phyloP scores from a whole-genome alignment of 2,329 filamentous ascomycete genomes.

The Pyricularia sp. region DNA sequence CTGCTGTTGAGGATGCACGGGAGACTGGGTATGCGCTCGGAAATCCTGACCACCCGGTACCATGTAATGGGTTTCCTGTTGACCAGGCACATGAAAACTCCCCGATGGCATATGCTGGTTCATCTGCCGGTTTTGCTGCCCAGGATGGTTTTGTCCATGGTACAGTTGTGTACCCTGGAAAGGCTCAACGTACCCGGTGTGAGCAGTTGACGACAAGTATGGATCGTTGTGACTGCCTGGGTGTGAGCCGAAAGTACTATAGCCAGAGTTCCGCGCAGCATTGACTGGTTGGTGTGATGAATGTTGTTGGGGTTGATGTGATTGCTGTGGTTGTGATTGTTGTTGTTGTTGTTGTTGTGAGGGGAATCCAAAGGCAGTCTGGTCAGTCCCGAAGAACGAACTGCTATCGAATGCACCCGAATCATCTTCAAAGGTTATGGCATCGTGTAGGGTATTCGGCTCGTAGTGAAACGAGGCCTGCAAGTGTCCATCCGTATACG shows the following conservation, averaged over 20 bases:
- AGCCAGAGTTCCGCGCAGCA: neutral
- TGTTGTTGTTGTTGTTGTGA: neutral
- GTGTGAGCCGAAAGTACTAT: neutral
- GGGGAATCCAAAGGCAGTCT: neutral
- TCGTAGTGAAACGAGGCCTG: neutral
- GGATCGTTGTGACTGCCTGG: neutral
- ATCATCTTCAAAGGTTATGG: neutral
- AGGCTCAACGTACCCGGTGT: neutral
- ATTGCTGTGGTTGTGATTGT: neutral
- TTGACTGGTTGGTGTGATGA: neutral
- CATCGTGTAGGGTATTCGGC: neutral
- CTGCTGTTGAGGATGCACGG: neutral
- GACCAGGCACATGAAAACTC: neutral
- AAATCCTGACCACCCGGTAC: neutral
- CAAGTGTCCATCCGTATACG: neutral
- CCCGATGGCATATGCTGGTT: neutral
- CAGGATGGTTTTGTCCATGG: neutral
- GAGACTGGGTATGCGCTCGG: neutral
- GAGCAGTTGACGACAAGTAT: neutral
- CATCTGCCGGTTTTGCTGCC: neutral
- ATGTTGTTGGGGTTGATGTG: neutral
- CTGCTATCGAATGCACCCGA: neutral
- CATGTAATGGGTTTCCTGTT: neutral
- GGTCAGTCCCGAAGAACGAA: neutral
- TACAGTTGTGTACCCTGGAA: neutral